Evolutionary conservation across 805 yeast genomes (phyloP).

Genomic region (Metschnikowia cerradonensis): DNA sequence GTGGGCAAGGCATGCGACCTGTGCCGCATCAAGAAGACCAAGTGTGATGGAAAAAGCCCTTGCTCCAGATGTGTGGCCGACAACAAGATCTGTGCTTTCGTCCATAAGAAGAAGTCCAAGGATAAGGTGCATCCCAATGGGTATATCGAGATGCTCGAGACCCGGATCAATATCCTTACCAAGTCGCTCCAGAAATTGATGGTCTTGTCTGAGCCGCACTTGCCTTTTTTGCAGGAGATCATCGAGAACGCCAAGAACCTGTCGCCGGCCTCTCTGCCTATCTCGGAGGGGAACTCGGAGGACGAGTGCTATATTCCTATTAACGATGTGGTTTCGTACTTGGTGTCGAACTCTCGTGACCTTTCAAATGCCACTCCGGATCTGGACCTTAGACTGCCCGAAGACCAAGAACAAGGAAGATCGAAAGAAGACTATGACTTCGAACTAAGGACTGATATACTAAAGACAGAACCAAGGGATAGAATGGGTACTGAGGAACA

Average conservation of each 20-base stretch:
- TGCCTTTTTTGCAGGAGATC: slow-evolving; percentile 24
- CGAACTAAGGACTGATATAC: no score
- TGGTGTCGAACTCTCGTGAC: slow-evolving; percentile 28
- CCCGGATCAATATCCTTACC: slow-evolving; percentile 50
- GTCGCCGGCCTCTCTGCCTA: background rate
- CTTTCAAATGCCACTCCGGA: background rate
- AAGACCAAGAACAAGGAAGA: background rate
- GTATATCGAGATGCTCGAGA: slow-evolving; percentile 60
- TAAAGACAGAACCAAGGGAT: background rate
- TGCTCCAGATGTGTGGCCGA: slow-evolving; percentile 53
- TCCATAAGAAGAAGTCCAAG: slow-evolving; percentile 49
- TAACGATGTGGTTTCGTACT: slow-evolving; percentile 43
- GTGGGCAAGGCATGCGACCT: slow-evolving; percentile 65
- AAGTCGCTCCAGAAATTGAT: slow-evolving; percentile 45
- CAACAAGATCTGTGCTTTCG: slow-evolving; percentile 56
- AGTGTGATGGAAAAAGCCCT: slow-evolving; percentile 61
- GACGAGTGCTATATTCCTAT: slow-evolving; percentile 30
- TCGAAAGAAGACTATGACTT: no score
- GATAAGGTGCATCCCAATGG: slow-evolving; percentile 58
- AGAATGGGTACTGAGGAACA: background rate
- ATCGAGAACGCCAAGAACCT: slow-evolving; percentile 13
- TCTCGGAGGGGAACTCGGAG: slow-evolving; percentile 2
- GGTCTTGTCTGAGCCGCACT: slow-evolving; percentile 25
- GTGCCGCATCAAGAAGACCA: slow-evolving; percentile 59
- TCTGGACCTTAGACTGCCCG: background rate